These are phyloP conservation scores for Picea abies DNA, from an alignment of 83 land plant genomes.

Conservation along the genomic window DNA sequence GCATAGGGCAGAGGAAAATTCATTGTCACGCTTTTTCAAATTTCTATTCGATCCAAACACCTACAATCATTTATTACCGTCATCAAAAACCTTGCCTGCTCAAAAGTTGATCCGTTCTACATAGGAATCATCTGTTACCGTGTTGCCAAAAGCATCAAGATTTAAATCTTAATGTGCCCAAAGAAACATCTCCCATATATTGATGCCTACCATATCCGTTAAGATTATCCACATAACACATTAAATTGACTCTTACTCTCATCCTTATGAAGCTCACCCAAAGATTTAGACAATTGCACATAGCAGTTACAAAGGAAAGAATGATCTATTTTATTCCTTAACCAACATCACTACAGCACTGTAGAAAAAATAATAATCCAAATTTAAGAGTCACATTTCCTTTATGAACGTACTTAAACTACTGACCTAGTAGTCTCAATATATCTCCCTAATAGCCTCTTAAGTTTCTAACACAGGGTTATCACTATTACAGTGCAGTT, in stretches of 20 bases:
- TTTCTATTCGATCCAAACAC: no score
- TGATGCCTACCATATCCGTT: no score
- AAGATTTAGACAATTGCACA: not conserved
- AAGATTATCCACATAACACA: not conserved
- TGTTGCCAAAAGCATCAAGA: not conserved
- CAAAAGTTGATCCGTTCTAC: no score
- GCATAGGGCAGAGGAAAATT: no score
- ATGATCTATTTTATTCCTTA: not conserved
- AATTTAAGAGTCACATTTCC: not conserved
- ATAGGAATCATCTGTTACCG: not conserved
- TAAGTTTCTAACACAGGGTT: not conserved
- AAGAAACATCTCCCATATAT: not conserved
- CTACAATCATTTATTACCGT: not conserved
- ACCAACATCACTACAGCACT: not conserved
- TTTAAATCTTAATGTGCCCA: not conserved
- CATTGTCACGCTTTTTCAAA: no score
- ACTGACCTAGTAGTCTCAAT: not conserved
- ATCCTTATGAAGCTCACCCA: not conserved
- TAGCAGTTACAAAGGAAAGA: not conserved
- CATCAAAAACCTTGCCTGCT: not conserved
- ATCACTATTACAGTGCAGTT: slow-evolving; percentile 1
- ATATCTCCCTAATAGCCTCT: not conserved
- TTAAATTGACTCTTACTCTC: not conserved
- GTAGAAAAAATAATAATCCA: not conserved
- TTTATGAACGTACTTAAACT: not conserved